These are phyloP conservation scores for Entomortierella parvispora DNA, from an alignment of 192 early-diverging fungal species.

Conservation along the genomic window DNA sequence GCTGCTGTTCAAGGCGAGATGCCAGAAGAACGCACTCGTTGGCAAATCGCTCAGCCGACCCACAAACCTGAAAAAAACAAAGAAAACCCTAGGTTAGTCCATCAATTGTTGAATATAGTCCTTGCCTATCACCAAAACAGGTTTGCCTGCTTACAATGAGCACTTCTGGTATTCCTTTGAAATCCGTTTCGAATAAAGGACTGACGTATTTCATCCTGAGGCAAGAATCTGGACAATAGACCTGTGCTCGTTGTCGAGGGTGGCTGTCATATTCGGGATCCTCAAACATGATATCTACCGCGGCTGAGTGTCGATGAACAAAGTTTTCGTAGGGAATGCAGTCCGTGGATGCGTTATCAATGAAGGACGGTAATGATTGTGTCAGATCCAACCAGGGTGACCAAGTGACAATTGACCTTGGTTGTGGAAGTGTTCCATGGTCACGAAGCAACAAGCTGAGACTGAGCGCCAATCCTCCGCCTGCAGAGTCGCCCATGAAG, in stretches of 20 bases:
- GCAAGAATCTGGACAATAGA: slow-evolving; percentile 48
- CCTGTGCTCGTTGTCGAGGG: slow-evolving; percentile 31
- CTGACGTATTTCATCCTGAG: slow-evolving; percentile 56
- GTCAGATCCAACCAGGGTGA: slow-evolving; percentile 75
- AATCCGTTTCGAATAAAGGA: slow-evolving; percentile 52
- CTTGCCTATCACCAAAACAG: neutral
- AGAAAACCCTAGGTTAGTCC: slow-evolving; percentile 6
- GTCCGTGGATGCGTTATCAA: slow-evolving; percentile 51
- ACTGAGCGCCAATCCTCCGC: slow-evolving; percentile 66
- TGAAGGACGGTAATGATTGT: slow-evolving; percentile 59
- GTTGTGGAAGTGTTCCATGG: slow-evolving; percentile 58
- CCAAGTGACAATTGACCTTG: slow-evolving; percentile 62
- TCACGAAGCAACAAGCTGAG: slow-evolving; percentile 63
- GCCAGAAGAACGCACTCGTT: slow-evolving; percentile 57
- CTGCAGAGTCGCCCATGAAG: slow-evolving; percentile 73
- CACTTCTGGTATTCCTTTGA: slow-evolving; percentile 51
- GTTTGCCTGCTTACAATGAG: slow-evolving; percentile 51
- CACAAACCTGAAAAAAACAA: slow-evolving; percentile 41
- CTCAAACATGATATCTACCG: slow-evolving; percentile 43
- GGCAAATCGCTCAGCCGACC: slow-evolving; percentile 54
- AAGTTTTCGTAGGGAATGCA: slow-evolving; percentile 56
- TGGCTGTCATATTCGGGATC: slow-evolving; percentile 24
- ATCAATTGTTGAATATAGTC: no score
- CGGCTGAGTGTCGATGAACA: slow-evolving; percentile 21
- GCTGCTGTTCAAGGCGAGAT: slow-evolving; percentile 26